Conservation (phyloP, 2,329 filamentous ascomycete genomes). For the Diplodia intermedia region DNA sequence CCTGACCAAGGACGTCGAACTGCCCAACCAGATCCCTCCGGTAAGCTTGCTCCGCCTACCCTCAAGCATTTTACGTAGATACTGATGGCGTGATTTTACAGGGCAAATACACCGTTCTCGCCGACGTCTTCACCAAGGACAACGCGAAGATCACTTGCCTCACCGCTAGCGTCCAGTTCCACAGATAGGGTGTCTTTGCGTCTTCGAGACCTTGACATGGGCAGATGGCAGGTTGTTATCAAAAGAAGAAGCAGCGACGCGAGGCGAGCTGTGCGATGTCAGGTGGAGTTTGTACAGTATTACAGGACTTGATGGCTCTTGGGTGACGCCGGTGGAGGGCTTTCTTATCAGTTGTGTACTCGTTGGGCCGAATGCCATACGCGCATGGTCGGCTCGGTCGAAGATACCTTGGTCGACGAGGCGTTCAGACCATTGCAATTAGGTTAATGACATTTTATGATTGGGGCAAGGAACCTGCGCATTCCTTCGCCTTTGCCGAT, state of each 20-base stretch:
- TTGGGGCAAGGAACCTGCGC: not conserved
- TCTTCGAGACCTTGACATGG: not conserved
- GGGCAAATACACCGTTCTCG: constrained; percentile 89
- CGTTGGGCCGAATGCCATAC: constrained; percentile 9
- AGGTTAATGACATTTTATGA: constrained; percentile 26
- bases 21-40: constrained; percentile 86
- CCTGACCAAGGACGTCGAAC: constrained; percentile 80
- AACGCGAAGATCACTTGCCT: constrained; percentile 84
- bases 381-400: constrained; percentile 18
- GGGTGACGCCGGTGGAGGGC: not conserved
- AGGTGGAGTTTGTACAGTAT: constrained; percentile 13
- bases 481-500: not conserved
- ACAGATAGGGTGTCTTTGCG: constrained; percentile 33
- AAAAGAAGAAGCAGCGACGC: not conserved
- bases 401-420: constrained; percentile 26
- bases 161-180: constrained; percentile 74
- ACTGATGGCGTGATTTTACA: constrained; percentile 47
- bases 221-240: not conserved
- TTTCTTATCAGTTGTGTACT: constrained; percentile 12
- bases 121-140: constrained; percentile 80
- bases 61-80: not conserved
- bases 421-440: constrained; percentile 14
- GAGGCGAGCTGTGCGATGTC: not conserved
- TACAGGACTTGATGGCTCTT: not conserved
- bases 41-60: constrained; percentile 61